Evolutionary conservation across 768 basidiomycete genomes (phyloP).

Genomic region (Galerina marginata): DNA sequence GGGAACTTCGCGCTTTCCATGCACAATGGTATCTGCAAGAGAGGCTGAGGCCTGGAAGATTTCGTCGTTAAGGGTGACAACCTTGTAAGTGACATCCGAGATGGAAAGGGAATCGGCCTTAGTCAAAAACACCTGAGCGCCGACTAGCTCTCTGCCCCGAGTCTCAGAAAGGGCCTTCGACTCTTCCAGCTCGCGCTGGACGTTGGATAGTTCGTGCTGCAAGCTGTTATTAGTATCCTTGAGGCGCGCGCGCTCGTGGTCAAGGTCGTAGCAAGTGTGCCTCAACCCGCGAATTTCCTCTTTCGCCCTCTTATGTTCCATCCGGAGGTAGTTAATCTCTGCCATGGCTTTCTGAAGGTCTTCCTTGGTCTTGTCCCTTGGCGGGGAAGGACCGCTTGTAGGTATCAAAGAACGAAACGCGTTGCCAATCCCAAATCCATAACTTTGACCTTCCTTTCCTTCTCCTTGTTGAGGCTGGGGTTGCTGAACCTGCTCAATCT

Average conservation of each 20-base stretch:
- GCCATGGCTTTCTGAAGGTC: not conserved
- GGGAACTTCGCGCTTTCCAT: constrained; percentile 46
- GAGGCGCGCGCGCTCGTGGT: constrained; percentile 3
- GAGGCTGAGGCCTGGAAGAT: constrained; percentile 27
- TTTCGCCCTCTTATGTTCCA: not conserved
- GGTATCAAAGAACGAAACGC: not conserved
- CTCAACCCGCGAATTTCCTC: not conserved
- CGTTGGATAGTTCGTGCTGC: constrained; percentile 15
- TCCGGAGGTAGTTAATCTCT: not conserved
- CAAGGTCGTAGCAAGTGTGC: constrained; percentile 1
- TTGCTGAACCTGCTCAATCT: not conserved
- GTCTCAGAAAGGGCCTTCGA: constrained; percentile 30
- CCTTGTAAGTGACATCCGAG: constrained; percentile 27
- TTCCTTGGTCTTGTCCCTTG: constrained; percentile 1
- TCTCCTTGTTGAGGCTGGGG: not conserved
- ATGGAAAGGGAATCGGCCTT: constrained; percentile 23
- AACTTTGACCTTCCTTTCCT: not conserved
- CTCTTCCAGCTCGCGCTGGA: constrained; percentile 17
- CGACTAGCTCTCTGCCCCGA: constrained; percentile 35
- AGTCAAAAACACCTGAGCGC: constrained; percentile 25
- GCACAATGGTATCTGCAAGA: constrained; percentile 43
- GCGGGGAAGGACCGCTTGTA: not conserved
- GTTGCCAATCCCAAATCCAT: not conserved
- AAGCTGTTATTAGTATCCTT: not conserved
- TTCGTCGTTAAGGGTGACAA: constrained; percentile 16